Base-by-base conservation (phyloP, 345 rosid genomes). In the Syzygium grande region DNA sequence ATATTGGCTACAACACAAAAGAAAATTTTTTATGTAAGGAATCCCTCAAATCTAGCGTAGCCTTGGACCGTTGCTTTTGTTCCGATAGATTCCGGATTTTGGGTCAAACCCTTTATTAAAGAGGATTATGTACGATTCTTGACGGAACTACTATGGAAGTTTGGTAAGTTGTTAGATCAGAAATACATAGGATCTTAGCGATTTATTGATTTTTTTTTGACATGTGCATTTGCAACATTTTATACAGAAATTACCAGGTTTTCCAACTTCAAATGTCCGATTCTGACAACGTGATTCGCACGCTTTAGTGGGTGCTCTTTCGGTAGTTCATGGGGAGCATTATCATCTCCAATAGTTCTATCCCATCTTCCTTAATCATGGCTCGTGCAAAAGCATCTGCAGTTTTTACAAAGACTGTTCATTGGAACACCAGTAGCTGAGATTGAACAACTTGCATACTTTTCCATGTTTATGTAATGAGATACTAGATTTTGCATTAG, bases 1-100 rank as follows among this genome's bases (percentile, higher is more conserved):
- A 59, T 59, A 59, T 1, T 59, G 9, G 6, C 3, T 1, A 6
- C 4, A 5, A 16, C 3, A 8, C 0, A 3, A 65, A 16, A 68
- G 79, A 68, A 30, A 68, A 30, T 7, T 17, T 68, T 30, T 5
- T 9, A 58, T 10, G 3, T 5, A 73, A 38, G 15, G 6, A 38
- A 38, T 38, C 22, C 2, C 27, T 38, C 49, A 11, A 73, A n/a
- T 25, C 10, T 13, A 2, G 1, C 2, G 1, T n/a, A 13, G 14
- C 11, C 27, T 38, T 3, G 2, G 12, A 9, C 3, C 2, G 0
- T 38, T 2, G 2, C 6, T 73, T 19, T 34, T 2, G 1, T 38
- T 19, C 21, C 3, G 14, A 34, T 10, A 2, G 12, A 5, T 9
- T 73, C 6, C 3, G 13, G 25, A 73, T 38, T 22, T 25, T 38